Conservation (phyloP, 1,284 basidiomycete genomes). For the Microstroma glucosiphilum region DNA sequence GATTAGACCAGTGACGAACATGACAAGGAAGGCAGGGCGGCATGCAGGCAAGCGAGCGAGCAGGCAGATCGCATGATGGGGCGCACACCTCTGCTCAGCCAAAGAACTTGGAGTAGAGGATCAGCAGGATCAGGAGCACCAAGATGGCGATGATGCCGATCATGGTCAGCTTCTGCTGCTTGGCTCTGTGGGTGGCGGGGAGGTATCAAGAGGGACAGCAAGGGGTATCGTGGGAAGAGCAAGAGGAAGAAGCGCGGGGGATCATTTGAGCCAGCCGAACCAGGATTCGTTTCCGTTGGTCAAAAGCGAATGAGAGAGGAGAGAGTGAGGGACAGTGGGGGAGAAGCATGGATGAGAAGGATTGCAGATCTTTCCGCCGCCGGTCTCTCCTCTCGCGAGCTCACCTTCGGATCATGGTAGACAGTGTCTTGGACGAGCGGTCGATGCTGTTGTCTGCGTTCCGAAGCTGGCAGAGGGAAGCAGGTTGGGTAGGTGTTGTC, state of each 20-base stretch:
- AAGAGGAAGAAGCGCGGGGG: background rate
- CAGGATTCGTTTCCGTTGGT: conserved; percentile 12
- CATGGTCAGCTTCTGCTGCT: conserved; percentile 48
- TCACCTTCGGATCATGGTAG: conserved; percentile 61
- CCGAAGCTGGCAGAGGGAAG: conserved; percentile 13
- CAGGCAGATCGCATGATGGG: no score
- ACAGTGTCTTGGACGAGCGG: conserved; percentile 58
- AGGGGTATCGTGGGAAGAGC: background rate
- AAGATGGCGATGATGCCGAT: conserved; percentile 44
- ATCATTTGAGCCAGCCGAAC: conserved; percentile 7
- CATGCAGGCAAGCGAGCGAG: no score
- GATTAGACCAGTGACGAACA: no score
- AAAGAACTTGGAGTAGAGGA: conserved; percentile 46
- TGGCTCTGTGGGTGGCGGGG: conserved; percentile 29
- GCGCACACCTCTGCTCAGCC: background rate
- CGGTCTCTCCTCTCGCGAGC: conserved; percentile 24
- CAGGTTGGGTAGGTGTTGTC: no score
- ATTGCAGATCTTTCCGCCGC: background rate
- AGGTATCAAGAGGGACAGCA: background rate
- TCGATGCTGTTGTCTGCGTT: conserved; percentile 60
- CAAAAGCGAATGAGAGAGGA: background rate
- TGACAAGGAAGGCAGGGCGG: no score
- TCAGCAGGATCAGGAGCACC: conserved; percentile 48
- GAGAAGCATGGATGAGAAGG: background rate
- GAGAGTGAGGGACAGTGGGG: background rate